Base-by-base conservation (phyloP, 371 early-diverging fungal species). In the Mortierella sp. region DNA sequence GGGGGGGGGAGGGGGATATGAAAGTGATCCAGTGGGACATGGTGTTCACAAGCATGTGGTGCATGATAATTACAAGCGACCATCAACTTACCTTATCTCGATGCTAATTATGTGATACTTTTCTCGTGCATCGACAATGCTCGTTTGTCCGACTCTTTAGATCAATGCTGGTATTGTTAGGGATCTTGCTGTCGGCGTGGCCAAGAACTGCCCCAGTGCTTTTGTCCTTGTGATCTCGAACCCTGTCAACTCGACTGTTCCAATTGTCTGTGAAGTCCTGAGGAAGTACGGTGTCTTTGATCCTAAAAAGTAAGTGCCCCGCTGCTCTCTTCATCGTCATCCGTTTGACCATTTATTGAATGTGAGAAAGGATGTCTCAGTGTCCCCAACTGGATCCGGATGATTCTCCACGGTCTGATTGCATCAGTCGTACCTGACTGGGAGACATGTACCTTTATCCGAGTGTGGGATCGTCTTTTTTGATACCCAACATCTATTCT, bases 231-330 rank as follows among this genome's bases (percentile, higher is more conserved):
- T 95, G 72, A 94, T 95, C 72, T 90, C 94, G 63, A 95, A 95
- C 87, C 95, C 95, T 59, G 95, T 95, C 74, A 95, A 95, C 86
- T 93, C 94, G 30, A 95, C 94, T 26, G 95, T 95, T 29, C 93
- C 94, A 55, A 92, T 95, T 69, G 91, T 91, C 18, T 84, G 89
- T 52, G 94, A 95, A 81, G 92, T 91, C 29, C 89, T 94, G 75
- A 94, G 93, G 84, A 84, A 90, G 81, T 87, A 86, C 69, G 91
- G 91, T 57, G 94, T 96, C 58, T 96, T 91, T 82, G 95, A 97
- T 85, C 94, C 96, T 68, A 91, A 90, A 82, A 86, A 92, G 90
- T 90, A 86, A 82, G 83, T 64, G 18, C 57, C 12, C 14, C 30
- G 23, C 4, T 6, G 21, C 6, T 37, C 5, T 37, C 37, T 9